Evolutionary conservation across 164 flowering plant genomes (phyloP).

Genomic region (Dillenia suffruticosa): DNA sequence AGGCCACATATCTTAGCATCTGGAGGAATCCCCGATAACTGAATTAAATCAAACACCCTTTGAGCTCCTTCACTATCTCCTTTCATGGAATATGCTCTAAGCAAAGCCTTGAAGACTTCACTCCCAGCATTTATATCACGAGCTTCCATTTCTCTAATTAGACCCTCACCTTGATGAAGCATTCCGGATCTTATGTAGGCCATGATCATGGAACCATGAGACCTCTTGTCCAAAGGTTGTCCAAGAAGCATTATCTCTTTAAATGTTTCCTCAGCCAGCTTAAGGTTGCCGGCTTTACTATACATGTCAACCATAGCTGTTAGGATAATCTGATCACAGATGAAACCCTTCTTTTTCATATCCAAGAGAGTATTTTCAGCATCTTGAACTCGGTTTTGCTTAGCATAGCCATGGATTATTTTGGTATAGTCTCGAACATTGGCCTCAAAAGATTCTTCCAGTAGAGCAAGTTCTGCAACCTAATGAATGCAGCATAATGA

Average conservation of each 20-base stretch:
- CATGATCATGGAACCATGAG: conserved; percentile 91
- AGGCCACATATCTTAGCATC: conserved; percentile 70
- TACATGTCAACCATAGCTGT: conserved; percentile 78
- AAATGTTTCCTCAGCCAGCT: conserved; percentile 60
- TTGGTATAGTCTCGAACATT: conserved; percentile 87
- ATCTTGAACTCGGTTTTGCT: conserved; percentile 48
- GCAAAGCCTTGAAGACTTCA: conserved; percentile 87
- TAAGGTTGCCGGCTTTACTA: conserved; percentile 73
- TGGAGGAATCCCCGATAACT: conserved; percentile 68
- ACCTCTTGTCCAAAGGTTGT: conserved; percentile 57
- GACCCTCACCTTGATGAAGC: conserved; percentile 49
- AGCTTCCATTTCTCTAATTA: conserved; percentile 72
- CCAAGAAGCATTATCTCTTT: conserved; percentile 72
- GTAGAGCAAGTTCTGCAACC: conserved; percentile 45
- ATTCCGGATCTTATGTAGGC: conserved; percentile 78
- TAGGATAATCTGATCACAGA: conserved; percentile 70
- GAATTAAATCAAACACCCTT: conserved; percentile 72
- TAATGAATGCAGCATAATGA: too few relatives aligned
- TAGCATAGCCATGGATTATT: conserved; percentile 65
- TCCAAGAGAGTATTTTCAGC: conserved; percentile 51
- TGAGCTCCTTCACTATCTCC: conserved; percentile 77
- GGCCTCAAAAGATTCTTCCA: conserved; percentile 79
- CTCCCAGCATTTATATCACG: conserved; percentile 56
- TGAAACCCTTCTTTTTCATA: conserved; percentile 66
- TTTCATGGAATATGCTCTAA: conserved; percentile 69